Evolutionary conservation across 768 basidiomycete genomes (phyloP).

Genomic region (Leucocoprinus sp.): DNA sequence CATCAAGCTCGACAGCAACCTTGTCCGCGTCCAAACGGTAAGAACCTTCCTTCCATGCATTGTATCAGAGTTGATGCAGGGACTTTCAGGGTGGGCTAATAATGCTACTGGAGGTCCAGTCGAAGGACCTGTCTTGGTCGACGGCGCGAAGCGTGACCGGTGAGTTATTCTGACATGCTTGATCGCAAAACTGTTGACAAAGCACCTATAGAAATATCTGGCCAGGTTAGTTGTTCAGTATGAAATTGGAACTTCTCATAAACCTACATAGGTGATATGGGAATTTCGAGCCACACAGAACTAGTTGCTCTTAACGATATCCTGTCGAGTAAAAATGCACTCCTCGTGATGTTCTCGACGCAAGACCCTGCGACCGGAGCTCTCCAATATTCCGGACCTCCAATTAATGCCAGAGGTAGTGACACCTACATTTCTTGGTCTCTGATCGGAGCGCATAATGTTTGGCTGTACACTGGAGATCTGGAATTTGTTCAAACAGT

Average conservation of each 20-base stretch:
- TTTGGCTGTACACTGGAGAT: constrained; percentile 42
- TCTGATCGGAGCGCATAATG: constrained; percentile 33
- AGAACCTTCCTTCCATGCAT: background rate
- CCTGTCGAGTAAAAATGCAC: constrained; percentile 34
- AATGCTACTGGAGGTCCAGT: constrained; percentile 39
- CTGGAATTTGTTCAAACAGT: constrained; percentile 30
- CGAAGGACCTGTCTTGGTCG: constrained; percentile 43
- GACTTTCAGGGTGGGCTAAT: constrained; percentile 34
- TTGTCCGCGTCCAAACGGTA: constrained; percentile 19
- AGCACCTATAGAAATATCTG: constrained; percentile 3
- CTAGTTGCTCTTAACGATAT: constrained; percentile 27
- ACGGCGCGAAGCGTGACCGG: constrained; percentile 47
- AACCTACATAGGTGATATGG: constrained; percentile 27
- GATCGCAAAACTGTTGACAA: background rate
- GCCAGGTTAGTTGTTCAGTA: constrained; percentile 3
- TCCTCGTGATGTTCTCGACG: constrained; percentile 41
- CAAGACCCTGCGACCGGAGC: constrained; percentile 26
- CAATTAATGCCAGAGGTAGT: constrained; percentile 9
- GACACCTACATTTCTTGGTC: constrained; percentile 46
- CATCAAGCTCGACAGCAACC: constrained; percentile 27
- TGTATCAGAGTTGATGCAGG: background rate
- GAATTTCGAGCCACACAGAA: constrained; percentile 32
- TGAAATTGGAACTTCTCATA: background rate
- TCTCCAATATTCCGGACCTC: constrained; percentile 9
- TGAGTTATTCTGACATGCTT: constrained; percentile 14